Evolutionary conservation across 805 yeast species (phyloP), one percentile per base, ranked within the genome.

Genomic region (Teunomyces funiuensis): DNA sequence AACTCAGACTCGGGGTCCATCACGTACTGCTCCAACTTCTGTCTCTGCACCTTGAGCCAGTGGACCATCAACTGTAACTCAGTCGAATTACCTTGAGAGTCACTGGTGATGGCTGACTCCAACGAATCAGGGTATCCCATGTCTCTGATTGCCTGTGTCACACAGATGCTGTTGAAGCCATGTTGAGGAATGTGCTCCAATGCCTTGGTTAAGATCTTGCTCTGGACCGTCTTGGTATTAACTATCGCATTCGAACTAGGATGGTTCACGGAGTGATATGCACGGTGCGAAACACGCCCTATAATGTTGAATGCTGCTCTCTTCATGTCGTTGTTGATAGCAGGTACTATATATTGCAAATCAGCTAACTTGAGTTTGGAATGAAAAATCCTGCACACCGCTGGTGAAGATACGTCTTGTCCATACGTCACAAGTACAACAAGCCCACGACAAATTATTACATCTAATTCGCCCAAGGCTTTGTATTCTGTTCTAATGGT

Each of bases 51-150:
- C 51, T 80, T 69, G 50, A 77, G 71, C 60, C 71, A 69, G 33
- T 75, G 71, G 30, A 81, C 55, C 61, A 82, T 79, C 43, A 78
- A 74, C 58, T 71, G 77, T 38, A 81, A 74, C 45, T 85, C 73
- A 40, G 80, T 79, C 28, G 71, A 64, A 8, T 68, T 61, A 3
- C 81, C 80, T 28, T 54, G 48, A 28, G 57, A 48, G 4, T 59
- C 53, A 22, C 68, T 58, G 3, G 69, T 57, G 28, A 77, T 65
- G 1, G 70, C 58, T 2, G 72, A 65, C 33, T 60, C 66, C 9
- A 75, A 72, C 44, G 55, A 77, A 64, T 83, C 88, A 36, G 77
- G 66, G 52, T 75, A 74, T 5, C 76, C 73, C 48, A 69, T 58
- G 26, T 69, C 63, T 30, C 81, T 65, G 11, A 77, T 69, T 13